A percentile compares a stretch with the other conserved stretches of the same genome.
phyloP scores from a whole-genome alignment of 2,329 filamentous ascomycete genomes.

The Penicillium sp. region DNA sequence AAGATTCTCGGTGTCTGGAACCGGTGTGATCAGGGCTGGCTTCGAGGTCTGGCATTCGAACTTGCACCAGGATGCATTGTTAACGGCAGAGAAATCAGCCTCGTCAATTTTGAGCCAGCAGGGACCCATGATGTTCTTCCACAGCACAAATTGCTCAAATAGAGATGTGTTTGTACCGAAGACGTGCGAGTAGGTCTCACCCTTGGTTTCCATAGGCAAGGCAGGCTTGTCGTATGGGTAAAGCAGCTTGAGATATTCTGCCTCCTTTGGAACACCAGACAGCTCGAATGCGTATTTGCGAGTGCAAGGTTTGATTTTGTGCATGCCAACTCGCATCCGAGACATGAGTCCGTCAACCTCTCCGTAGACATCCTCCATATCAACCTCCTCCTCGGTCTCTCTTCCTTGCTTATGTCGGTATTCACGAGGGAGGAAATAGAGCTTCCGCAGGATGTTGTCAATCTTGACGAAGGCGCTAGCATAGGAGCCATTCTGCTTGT shows the following conservation, averaged over 20 bases:
- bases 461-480: slow-evolving; percentile 95
- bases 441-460: slow-evolving; percentile 88
- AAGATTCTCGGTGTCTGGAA: slow-evolving; percentile 77
- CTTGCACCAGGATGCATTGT: slow-evolving; percentile 96
- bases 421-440: slow-evolving; percentile 88
- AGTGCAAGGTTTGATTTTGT: slow-evolving; percentile 89
- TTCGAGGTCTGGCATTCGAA: slow-evolving; percentile 82
- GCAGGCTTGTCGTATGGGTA: slow-evolving; percentile 87
- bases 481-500: slow-evolving; percentile 77
- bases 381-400: slow-evolving; percentile 75
- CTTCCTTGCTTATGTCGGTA: slow-evolving; percentile 61
- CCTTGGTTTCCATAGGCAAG: slow-evolving; percentile 70
- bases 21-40: slow-evolving; percentile 72
- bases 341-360: slow-evolving; percentile 91
- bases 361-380: slow-evolving; percentile 85
- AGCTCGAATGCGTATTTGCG: slow-evolving; percentile 97
- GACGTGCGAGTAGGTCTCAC: slow-evolving; percentile 90
- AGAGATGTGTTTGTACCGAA: slow-evolving; percentile 92
- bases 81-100: slow-evolving; percentile 79
- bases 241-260: slow-evolving; percentile 90
- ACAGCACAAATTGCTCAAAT: slow-evolving; percentile 97
- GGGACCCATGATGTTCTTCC: slow-evolving; percentile 98
- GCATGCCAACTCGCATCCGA: slow-evolving; percentile 79
- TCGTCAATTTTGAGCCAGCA: slow-evolving; percentile 94
- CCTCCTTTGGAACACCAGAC: slow-evolving; percentile 81